Conservation (phyloP, 2,329 filamentous ascomycete species). For the Aspergillus pseudoterreus region DNA sequence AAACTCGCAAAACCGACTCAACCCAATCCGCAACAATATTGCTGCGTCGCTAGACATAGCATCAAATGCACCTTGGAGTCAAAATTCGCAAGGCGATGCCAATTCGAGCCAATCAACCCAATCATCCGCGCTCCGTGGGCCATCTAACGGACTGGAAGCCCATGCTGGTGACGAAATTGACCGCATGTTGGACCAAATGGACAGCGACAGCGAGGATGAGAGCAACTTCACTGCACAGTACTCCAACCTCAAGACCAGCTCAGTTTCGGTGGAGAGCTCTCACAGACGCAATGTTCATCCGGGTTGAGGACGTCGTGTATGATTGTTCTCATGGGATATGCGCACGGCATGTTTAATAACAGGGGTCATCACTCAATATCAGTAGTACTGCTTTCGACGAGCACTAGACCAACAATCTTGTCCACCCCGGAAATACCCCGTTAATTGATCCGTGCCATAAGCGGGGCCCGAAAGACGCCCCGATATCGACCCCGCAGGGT, state of each 20-base stretch:
- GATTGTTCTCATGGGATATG: background rate
- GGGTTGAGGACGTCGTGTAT: background rate
- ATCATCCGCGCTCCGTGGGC: conserved; percentile 4
- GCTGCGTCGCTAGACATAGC: background rate
- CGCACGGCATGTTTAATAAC: too few species aligned
- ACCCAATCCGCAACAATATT: conserved; percentile 20
- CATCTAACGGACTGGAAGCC: conserved; percentile 23
- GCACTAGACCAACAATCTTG: too few species aligned
- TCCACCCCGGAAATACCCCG: background rate
- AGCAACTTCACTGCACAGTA: conserved; percentile 4
- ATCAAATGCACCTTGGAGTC: conserved; percentile 7
- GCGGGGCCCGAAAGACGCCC: background rate
- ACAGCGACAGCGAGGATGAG: conserved; percentile 36
- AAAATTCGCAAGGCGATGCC: conserved; percentile 16
- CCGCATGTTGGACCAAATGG: conserved; percentile 40
- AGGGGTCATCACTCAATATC: too few species aligned
- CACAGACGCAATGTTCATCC: background rate
- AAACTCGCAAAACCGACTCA: conserved; percentile 23
- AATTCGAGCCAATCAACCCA: conserved; percentile 2
- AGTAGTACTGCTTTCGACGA: too few species aligned
- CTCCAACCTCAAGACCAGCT: background rate
- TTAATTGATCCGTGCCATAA: too few species aligned
- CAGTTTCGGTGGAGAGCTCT: background rate
- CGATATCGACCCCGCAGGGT: background rate
- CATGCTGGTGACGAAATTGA: conserved; percentile 39